phyloP scores from a whole-genome alignment of 331 rosid species.

The Malus hybrid region DNA sequence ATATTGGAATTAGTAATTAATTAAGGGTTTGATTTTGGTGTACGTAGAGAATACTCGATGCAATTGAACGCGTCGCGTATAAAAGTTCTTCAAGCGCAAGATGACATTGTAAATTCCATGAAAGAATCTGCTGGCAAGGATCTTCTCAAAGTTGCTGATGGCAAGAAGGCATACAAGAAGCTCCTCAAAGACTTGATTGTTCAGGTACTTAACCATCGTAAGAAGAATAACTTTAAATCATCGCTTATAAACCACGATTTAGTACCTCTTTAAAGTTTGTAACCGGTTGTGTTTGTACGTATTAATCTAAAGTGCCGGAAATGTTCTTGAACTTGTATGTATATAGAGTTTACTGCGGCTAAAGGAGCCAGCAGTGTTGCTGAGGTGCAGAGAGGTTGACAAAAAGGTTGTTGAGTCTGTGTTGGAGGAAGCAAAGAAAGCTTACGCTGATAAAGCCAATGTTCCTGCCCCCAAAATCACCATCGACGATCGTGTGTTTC shows the following conservation, averaged over 20 bases:
- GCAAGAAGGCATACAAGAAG: slow-evolving; percentile 38
- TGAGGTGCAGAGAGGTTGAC: slow-evolving; percentile 71
- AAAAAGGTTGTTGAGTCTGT: slow-evolving; percentile 56
- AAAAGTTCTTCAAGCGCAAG: slow-evolving; percentile 90
- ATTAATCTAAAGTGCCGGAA: neutral
- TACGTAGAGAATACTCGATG: slow-evolving; percentile 73
- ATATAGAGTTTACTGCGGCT: slow-evolving; percentile 63
- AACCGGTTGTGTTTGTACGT: no score
- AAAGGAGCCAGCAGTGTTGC: slow-evolving; percentile 76
- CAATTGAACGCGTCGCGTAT: slow-evolving; percentile 83
- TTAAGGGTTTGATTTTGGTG: neutral
- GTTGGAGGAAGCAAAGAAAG: slow-evolving; percentile 53
- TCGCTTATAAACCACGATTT: neutral
- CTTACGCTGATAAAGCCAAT: slow-evolving; percentile 60
- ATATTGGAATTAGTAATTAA: neutral
- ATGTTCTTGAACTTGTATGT: neutral
- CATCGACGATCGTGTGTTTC: slow-evolving; percentile 47
- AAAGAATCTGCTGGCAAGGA: slow-evolving; percentile 61
- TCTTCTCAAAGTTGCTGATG: slow-evolving; percentile 38
- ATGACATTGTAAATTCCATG: slow-evolving; percentile 64
- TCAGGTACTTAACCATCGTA: slow-evolving; percentile 34
- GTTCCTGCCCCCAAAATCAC: slow-evolving; percentile 54
- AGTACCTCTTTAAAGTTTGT: neutral
- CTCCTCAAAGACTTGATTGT: slow-evolving; percentile 68
- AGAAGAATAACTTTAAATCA: no score